A percentile compares a stretch with the other conserved stretches of the same genome.
Evolutionary conservation across 257 asterid species (phyloP).

Genomic region (Linderniella brevidens): DNA sequence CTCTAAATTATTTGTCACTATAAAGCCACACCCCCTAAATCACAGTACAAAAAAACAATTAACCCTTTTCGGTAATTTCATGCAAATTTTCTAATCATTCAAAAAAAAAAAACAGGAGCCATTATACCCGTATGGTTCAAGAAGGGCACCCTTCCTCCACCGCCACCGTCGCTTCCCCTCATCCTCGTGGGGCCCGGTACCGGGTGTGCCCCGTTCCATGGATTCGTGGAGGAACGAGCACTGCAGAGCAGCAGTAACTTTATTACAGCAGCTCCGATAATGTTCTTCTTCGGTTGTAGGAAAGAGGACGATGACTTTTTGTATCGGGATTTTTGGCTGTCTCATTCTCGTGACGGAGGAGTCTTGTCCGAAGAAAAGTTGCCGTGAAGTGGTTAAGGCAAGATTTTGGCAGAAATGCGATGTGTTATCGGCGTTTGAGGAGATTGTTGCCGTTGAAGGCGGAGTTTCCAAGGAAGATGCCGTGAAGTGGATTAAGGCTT

Average conservation of each 20-base stretch:
- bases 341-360: constrained; percentile 39
- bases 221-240: constrained; percentile 76
- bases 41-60: too few species aligned
- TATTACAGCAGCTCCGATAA: constrained; percentile 54
- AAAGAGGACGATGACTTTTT: constrained; percentile 54
- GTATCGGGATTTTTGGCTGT: constrained; percentile 68
- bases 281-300: constrained; percentile 89
- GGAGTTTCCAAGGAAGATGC: constrained; percentile 61
- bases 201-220: constrained; percentile 93
- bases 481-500: constrained; percentile 41
- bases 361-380: constrained; percentile 65
- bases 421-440: constrained; percentile 64
- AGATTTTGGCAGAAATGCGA: too few species aligned
- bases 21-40: too few species aligned
- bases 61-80: too few species aligned
- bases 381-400: too few species aligned
- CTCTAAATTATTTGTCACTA: too few species aligned
- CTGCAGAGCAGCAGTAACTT: constrained; percentile 39
- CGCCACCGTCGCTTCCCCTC: constrained; percentile 71
- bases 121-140: constrained; percentile 63
- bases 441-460: constrained; percentile 38
- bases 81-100: background rate
- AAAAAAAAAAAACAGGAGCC: constrained; percentile 31
- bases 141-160: constrained; percentile 75
- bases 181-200: constrained; percentile 96